Conservation (phyloP, 2,329 filamentous ascomycete species). For the Claviceps africana region DNA sequence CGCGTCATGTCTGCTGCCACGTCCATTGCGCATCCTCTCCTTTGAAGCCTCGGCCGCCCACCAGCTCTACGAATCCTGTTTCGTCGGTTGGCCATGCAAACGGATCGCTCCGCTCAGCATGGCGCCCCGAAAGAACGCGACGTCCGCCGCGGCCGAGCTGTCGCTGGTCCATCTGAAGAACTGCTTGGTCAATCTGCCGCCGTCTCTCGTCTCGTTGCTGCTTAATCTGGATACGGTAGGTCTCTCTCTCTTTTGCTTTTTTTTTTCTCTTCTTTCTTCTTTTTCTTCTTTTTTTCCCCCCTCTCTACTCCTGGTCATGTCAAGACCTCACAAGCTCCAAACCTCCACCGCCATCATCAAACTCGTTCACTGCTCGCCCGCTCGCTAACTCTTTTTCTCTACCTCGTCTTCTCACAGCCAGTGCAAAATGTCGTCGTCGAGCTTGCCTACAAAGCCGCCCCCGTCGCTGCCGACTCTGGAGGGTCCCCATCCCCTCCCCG, state of each 20-base stretch:
- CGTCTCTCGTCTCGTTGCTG: conserved; percentile 69
- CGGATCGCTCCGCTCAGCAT: conserved; percentile 18
- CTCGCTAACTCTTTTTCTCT: too few relatives aligned
- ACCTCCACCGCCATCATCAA: too few relatives aligned
- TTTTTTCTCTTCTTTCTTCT: conserved; percentile 7
- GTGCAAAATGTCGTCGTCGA: conserved; percentile 96
- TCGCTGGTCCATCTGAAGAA: conserved; percentile 80
- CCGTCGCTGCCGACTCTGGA: conserved; percentile 24
- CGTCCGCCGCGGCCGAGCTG: conserved; percentile 64
- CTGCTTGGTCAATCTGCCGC: conserved; percentile 85
- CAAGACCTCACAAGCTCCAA: too few relatives aligned
- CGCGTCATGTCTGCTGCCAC: background rate
- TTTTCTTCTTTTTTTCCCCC: too few relatives aligned
- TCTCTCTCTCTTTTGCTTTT: conserved; percentile 7
- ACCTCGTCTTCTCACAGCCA: conserved; percentile 52
- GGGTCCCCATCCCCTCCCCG: conserved; percentile 37
- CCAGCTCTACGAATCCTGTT: background rate
- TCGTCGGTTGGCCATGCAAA: background rate
- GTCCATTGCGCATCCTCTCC: background rate
- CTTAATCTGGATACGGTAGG: conserved; percentile 81
- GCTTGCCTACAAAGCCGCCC: conserved; percentile 49
- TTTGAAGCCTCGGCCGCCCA: background rate
- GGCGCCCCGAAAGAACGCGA: conserved; percentile 39
- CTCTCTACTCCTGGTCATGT: background rate
- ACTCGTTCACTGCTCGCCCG: too few relatives aligned